phyloP scores from a whole-genome alignment of 78 protist species.

The Monocercomonoides exilis region DNA sequence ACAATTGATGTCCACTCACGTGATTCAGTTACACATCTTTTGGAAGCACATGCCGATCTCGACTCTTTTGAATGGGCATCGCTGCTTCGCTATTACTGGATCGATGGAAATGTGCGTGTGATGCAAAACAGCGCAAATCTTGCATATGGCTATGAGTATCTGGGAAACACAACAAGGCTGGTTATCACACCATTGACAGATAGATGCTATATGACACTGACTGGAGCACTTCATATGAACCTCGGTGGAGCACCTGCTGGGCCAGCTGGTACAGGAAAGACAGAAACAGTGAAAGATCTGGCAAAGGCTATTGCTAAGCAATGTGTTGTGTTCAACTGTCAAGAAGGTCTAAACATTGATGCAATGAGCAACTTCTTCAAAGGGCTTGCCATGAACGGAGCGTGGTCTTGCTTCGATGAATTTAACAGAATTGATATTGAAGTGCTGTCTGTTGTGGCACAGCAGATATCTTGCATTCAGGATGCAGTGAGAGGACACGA shows the following conservation, averaged over 20 bases:
- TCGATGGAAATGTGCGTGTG: slow-evolving; percentile 25
- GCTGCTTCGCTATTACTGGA: slow-evolving; percentile 69
- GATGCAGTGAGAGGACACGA: neutral
- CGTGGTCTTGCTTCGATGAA: slow-evolving; percentile 64
- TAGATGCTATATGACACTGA: slow-evolving; percentile 49
- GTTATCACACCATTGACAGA: slow-evolving; percentile 76
- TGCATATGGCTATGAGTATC: slow-evolving; percentile 66
- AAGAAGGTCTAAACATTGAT: slow-evolving; percentile 54
- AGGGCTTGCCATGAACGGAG: slow-evolving; percentile 54
- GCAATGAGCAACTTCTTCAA: slow-evolving; percentile 52
- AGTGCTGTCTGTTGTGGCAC: slow-evolving; percentile 53
- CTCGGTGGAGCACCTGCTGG: slow-evolving; percentile 65
- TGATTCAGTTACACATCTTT: slow-evolving; percentile 49
- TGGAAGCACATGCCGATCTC: neutral
- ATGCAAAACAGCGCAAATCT: slow-evolving; percentile 37
- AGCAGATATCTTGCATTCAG: slow-evolving; percentile 47
- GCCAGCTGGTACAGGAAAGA: slow-evolving; percentile 64
- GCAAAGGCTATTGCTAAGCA: slow-evolving; percentile 66
- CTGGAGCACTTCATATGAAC: slow-evolving; percentile 53
- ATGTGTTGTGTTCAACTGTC: slow-evolving; percentile 72
- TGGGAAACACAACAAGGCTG: slow-evolving; percentile 65
- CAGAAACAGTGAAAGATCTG: slow-evolving; percentile 69
- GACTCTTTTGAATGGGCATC: slow-evolving; percentile 56
- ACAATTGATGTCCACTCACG: slow-evolving; percentile 62
- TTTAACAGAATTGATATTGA: slow-evolving; percentile 65